A percentile compares a stretch with the other conserved stretches of the same genome.
These are phyloP conservation scores for Talaromyces wortmannii DNA, from an alignment of 495 filamentous ascomycete species.

Conservation along the genomic window DNA sequence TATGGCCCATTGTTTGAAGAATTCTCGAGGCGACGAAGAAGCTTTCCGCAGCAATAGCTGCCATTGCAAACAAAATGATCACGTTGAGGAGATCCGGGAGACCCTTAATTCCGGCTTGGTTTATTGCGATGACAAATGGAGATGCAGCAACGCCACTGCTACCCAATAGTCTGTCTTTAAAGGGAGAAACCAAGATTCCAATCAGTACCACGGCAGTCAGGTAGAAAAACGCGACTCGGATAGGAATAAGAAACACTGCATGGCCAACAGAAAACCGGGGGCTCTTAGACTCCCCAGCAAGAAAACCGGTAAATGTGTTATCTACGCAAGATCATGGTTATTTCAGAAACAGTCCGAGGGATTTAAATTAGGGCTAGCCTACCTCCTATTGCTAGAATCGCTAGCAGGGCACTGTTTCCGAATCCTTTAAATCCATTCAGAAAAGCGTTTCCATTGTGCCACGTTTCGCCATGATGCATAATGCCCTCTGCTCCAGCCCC, in stretches of 20 bases:
- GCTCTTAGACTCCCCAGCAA: slow-evolving; percentile 16
- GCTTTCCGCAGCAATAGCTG: slow-evolving; percentile 19
- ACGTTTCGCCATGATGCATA: slow-evolving; percentile 20
- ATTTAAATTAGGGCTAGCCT: neutral
- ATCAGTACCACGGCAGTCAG: slow-evolving; percentile 18
- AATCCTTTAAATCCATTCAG: slow-evolving; percentile 25
- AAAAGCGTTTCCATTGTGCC: slow-evolving; percentile 13
- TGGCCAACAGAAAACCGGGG: slow-evolving; percentile 20
- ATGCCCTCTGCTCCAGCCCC: slow-evolving; percentile 20
- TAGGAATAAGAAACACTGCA: slow-evolving; percentile 19
- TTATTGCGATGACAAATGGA: slow-evolving; percentile 26
- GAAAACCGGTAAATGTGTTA: slow-evolving; percentile 13
- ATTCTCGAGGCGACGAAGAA: slow-evolving; percentile 23
- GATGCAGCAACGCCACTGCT: slow-evolving; percentile 23
- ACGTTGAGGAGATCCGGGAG: slow-evolving; percentile 22
- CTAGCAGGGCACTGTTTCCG: slow-evolving; percentile 11
- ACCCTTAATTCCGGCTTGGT: slow-evolving; percentile 15
- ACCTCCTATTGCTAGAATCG: slow-evolving; percentile 15
- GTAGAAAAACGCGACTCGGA: slow-evolving; percentile 23
- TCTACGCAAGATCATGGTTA: slow-evolving; percentile 13
- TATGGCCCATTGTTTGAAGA: slow-evolving; percentile 19
- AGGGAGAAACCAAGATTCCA: slow-evolving; percentile 17
- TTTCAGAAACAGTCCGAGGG: neutral
- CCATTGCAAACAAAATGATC: slow-evolving; percentile 20
- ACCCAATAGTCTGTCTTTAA: slow-evolving; percentile 15